phyloP scores from a whole-genome alignment of 192 early-diverging fungal genomes.

The Lobosporangium transversale region DNA sequence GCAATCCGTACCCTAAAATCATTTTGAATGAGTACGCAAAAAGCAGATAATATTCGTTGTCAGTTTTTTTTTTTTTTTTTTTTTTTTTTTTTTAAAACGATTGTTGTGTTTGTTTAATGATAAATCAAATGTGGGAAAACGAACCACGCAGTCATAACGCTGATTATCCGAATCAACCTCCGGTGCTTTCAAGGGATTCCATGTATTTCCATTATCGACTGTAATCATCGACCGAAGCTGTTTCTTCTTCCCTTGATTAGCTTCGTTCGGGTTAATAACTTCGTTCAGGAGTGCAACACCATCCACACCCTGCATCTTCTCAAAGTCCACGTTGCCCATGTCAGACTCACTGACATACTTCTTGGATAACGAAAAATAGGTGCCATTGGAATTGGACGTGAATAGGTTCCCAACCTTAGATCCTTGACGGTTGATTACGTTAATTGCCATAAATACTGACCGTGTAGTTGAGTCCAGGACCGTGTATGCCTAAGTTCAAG shows the following conservation, averaged over 20 bases:
- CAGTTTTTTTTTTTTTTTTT: too few relatives aligned
- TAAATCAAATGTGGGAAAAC: not conserved
- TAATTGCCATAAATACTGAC: conserved; percentile 75
- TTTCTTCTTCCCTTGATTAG: conserved; percentile 66
- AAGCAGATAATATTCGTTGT: too few relatives aligned
- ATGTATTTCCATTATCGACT: conserved; percentile 76
- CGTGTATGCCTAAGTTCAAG: conserved; percentile 66
- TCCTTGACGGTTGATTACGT: conserved; percentile 59
- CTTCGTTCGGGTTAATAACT: conserved; percentile 73
- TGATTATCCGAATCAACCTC: conserved; percentile 51
- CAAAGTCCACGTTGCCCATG: conserved; percentile 89
- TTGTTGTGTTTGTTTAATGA: too few relatives aligned
- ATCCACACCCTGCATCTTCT: conserved; percentile 87
- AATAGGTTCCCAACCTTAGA: conserved; percentile 88
- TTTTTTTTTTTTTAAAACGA: too few relatives aligned
- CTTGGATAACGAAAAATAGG: conserved; percentile 77
- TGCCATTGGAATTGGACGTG: conserved; percentile 91
- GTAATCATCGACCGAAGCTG: conserved; percentile 74
- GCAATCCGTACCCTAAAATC: conserved; percentile 60
- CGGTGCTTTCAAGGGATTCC: conserved; percentile 47
- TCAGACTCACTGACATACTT: conserved; percentile 80
- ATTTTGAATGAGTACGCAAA: too few relatives aligned
- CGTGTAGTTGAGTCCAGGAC: conserved; percentile 72
- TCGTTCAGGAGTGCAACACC: conserved; percentile 87
- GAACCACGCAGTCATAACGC: conserved; percentile 51